Evolutionary conservation across 2,329 filamentous ascomycete genomes (phyloP).

Genomic region (Sphaceloma murrayae): DNA sequence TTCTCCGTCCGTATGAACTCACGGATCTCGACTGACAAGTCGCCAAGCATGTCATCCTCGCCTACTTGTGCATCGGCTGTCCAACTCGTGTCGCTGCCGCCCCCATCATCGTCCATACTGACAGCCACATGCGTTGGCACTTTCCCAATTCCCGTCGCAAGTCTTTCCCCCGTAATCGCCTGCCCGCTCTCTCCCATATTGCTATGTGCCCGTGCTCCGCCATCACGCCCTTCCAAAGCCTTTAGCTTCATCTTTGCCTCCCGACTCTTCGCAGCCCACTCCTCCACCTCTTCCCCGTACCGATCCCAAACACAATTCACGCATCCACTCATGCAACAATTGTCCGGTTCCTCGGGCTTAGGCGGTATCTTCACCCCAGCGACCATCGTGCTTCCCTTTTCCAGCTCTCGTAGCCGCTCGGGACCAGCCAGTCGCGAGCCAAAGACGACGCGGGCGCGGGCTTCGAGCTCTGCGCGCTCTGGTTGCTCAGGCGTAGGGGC

Average conservation of each 20-base stretch:
- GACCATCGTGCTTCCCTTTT: conserved; percentile 52
- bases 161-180: conserved; percentile 23
- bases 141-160: conserved; percentile 30
- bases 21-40: conserved; percentile 81
- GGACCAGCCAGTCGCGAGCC: conserved; percentile 69
- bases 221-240: conserved; percentile 22
- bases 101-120: conserved; percentile 73
- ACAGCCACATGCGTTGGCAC: conserved; percentile 42
- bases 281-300: conserved; percentile 84
- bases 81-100: conserved; percentile 65
- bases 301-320: conserved; percentile 96
- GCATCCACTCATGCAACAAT: conserved; percentile 98
- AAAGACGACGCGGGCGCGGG: conserved; percentile 63
- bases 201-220: no score
- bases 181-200: conserved; percentile 23
- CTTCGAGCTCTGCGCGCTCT: conserved; percentile 46
- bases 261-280: conserved; percentile 60
- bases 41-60: conserved; percentile 59
- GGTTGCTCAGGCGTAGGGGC: conserved; percentile 33
- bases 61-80: conserved; percentile 28
- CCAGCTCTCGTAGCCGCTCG: conserved; percentile 53
- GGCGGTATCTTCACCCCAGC: conserved; percentile 78
- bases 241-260: conserved; percentile 52
- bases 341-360: conserved; percentile 79
- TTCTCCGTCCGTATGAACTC: conserved; percentile 99